phyloP scores from a whole-genome alignment of 805 yeast genomes.

The Metschnikowia borealis region DNA sequence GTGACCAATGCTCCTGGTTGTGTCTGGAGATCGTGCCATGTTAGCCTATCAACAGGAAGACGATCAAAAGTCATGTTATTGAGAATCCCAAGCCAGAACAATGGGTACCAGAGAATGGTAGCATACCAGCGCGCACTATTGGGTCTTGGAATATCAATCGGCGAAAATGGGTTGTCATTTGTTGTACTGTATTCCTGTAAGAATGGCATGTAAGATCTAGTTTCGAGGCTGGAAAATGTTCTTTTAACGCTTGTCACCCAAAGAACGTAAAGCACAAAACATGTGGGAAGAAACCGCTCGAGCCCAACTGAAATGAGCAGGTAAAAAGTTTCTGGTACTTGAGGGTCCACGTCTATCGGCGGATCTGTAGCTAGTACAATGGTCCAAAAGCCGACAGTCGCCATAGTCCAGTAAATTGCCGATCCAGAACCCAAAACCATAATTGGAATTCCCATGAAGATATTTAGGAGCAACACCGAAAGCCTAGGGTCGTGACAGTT shows the following conservation, averaged over 20 bases:
- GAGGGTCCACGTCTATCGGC: constrained; percentile 57
- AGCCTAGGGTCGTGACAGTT: constrained; percentile 72
- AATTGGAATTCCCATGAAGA: constrained; percentile 59
- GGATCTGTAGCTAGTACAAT: constrained; percentile 74
- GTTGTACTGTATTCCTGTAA: background rate
- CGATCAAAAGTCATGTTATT: constrained; percentile 87
- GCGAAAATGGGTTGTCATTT: background rate
- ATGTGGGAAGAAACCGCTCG: constrained; percentile 69
- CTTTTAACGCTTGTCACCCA: constrained; percentile 56
- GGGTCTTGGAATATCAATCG: constrained; percentile 1
- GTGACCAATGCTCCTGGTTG: constrained; percentile 78
- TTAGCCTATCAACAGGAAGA: constrained; percentile 81
- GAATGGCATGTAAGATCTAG: background rate
- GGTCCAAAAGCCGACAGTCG: constrained; percentile 79
- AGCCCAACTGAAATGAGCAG: constrained; percentile 66
- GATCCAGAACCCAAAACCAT: constrained; percentile 47
- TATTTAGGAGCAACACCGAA: constrained; percentile 51
- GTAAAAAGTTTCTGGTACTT: constrained; percentile 51
- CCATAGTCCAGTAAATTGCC: constrained; percentile 52
- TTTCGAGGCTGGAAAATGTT: constrained; percentile 36
- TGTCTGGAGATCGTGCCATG: constrained; percentile 60
- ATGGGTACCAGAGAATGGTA: constrained; percentile 63
- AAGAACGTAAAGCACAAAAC: constrained; percentile 65
- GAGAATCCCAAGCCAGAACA: constrained; percentile 79
- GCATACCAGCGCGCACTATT: background rate